Conservation (phyloP, 129 eudicot species). For the Glebionis coronaria region DNA sequence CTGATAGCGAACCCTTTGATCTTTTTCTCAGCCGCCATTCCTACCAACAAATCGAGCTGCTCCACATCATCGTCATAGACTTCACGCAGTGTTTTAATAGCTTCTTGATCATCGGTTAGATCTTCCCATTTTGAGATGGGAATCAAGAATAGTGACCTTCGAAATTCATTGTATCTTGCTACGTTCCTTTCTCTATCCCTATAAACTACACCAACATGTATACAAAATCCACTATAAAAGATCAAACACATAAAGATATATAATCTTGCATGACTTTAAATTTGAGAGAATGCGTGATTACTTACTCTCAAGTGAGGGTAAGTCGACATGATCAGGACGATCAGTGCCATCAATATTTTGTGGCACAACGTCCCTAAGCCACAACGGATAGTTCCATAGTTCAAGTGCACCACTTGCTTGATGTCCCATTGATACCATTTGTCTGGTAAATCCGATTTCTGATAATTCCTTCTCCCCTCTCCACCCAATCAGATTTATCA, state of each 20-base stretch:
- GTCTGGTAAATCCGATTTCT: slow-evolving; percentile 43
- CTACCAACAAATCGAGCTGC: slow-evolving; percentile 52
- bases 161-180: slow-evolving; percentile 65
- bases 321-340: slow-evolving; percentile 50
- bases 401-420: slow-evolving; percentile 70
- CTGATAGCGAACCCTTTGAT: slow-evolving; percentile 66
- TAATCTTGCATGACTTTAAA: too few species aligned
- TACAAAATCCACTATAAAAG: neutral
- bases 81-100: slow-evolving; percentile 35
- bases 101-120: slow-evolving; percentile 50
- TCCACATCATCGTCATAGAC: slow-evolving; percentile 58
- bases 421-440: slow-evolving; percentile 75
- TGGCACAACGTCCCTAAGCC: slow-evolving; percentile 42
- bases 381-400: slow-evolving; percentile 58
- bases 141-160: slow-evolving; percentile 45
- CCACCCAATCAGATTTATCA: slow-evolving; percentile 39
- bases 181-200: slow-evolving; percentile 65
- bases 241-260: too few species aligned
- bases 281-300: neutral
- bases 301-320: slow-evolving; percentile 63
- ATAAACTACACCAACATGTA: slow-evolving; percentile 39
- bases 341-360: slow-evolving; percentile 50
- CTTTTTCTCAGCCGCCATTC: slow-evolving; percentile 59
- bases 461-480: slow-evolving; percentile 37
- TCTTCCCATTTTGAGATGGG: slow-evolving; percentile 71